Conservation (phyloP, 202 grass and related monocot species). For the Musa balbisiana region DNA sequence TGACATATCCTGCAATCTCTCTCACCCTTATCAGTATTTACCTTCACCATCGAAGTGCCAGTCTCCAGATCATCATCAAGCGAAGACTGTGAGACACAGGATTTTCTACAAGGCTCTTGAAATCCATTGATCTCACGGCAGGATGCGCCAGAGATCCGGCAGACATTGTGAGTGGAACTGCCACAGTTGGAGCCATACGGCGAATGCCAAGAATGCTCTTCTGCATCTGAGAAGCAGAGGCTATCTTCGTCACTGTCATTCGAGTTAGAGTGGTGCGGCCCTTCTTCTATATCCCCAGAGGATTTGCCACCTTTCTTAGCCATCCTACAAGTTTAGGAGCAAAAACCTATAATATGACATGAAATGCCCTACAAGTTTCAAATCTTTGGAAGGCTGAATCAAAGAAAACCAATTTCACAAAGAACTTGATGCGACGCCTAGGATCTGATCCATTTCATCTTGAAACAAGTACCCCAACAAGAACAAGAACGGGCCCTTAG, state of each 20-base stretch:
- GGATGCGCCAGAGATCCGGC: background rate
- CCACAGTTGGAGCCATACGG: conserved; percentile 1
- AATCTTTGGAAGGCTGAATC: background rate
- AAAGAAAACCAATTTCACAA: background rate
- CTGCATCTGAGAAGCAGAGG: conserved; percentile 15
- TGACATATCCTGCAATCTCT: conserved; percentile 16
- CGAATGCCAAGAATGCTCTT: conserved; percentile 16
- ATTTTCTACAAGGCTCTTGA: background rate
- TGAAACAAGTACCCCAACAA: no score
- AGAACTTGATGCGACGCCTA: background rate
- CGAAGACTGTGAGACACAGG: background rate
- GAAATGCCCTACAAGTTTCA: background rate
- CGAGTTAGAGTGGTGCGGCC: background rate
- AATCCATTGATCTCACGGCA: conserved; percentile 1
- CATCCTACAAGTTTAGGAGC: background rate
- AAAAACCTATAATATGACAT: background rate
- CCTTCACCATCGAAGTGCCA: background rate
- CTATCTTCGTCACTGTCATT: conserved; percentile 5
- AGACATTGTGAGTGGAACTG: background rate
- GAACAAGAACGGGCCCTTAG: background rate
- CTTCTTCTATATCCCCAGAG: conserved; percentile 14
- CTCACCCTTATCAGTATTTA: background rate
- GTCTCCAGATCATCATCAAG: conserved; percentile 2
- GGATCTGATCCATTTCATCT: no score
- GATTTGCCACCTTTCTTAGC: conserved; percentile 1